phyloP scores from a whole-genome alignment of 1,284 basidiomycete genomes.

The Leccinum subfulvum region DNA sequence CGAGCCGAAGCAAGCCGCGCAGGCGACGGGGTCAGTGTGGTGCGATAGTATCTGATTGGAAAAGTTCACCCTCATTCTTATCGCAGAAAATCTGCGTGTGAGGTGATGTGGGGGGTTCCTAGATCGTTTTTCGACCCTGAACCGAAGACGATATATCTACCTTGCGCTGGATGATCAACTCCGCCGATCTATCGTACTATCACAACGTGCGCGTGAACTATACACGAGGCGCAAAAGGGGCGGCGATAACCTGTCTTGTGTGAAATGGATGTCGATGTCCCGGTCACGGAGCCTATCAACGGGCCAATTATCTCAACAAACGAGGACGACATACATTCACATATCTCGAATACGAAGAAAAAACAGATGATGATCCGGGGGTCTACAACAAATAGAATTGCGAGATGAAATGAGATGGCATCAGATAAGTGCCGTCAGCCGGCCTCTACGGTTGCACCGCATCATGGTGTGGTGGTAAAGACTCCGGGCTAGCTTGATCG shows the following conservation, averaged over 20 bases:
- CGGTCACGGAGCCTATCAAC: background rate
- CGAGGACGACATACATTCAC: background rate
- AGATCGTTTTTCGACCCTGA: background rate
- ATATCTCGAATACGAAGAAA: background rate
- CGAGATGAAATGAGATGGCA: background rate
- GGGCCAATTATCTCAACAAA: background rate
- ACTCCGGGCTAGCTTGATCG: constrained; percentile 27
- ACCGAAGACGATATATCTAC: background rate
- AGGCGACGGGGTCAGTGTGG: background rate
- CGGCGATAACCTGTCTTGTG: background rate
- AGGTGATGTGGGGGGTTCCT: background rate
- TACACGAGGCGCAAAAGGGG: background rate
- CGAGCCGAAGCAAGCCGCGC: background rate
- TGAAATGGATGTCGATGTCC: background rate
- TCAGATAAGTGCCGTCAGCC: constrained; percentile 7
- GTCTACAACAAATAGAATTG: background rate
- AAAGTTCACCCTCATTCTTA: background rate
- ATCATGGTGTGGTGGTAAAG: background rate
- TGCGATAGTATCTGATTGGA: background rate
- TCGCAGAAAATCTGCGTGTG: background rate
- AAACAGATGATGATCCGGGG: background rate
- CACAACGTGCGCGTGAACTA: background rate
- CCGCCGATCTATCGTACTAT: background rate
- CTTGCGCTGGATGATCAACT: background rate
- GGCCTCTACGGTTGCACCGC: constrained; percentile 5